A percentile compares a stretch with the other conserved stretches of the same genome.
phyloP scores from a whole-genome alignment of 164 flowering plant genomes.

The Vitis rupestris region DNA sequence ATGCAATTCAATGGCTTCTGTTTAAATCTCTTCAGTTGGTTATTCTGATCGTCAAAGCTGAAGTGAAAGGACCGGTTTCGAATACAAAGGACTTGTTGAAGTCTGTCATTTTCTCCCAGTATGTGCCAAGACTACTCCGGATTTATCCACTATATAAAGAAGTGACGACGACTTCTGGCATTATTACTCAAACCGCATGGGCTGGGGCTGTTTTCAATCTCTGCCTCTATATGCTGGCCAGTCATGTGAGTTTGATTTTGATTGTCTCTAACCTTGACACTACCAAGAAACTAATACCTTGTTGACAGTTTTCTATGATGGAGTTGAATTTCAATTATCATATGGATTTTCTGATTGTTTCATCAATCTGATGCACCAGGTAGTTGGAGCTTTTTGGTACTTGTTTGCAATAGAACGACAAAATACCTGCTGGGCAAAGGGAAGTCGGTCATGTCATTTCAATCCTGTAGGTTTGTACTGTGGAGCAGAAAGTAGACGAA shows the following conservation, averaged over 20 bases:
- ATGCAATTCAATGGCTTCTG: not conserved
- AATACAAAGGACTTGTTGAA: slow-evolving; percentile 57
- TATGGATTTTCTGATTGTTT: not conserved
- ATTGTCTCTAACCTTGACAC: not conserved
- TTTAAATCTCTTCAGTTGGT: slow-evolving; percentile 42
- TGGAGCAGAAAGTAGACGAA: not conserved
- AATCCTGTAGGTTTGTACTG: slow-evolving; percentile 38
- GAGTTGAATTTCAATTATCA: not conserved
- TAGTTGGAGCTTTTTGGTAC: slow-evolving; percentile 88
- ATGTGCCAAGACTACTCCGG: slow-evolving; percentile 66
- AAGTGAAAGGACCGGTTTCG: slow-evolving; percentile 38
- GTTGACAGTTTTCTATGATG: no score
- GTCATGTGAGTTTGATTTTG: slow-evolving; percentile 70
- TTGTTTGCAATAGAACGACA: slow-evolving; percentile 71
- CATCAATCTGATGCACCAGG: slow-evolving; percentile 29
- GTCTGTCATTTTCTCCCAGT: slow-evolving; percentile 57
- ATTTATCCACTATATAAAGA: slow-evolving; percentile 64
- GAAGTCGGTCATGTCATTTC: not conserved
- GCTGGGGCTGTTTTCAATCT: slow-evolving; percentile 90
- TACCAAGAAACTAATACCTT: not conserved
- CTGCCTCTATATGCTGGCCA: slow-evolving; percentile 86
- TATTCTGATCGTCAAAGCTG: slow-evolving; percentile 48
- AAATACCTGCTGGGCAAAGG: slow-evolving; percentile 67
- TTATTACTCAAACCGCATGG: slow-evolving; percentile 84
- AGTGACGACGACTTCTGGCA: slow-evolving; percentile 78